Conservation (phyloP, 2,329 filamentous ascomycete genomes). For the Coleophoma eucalyptorum region DNA sequence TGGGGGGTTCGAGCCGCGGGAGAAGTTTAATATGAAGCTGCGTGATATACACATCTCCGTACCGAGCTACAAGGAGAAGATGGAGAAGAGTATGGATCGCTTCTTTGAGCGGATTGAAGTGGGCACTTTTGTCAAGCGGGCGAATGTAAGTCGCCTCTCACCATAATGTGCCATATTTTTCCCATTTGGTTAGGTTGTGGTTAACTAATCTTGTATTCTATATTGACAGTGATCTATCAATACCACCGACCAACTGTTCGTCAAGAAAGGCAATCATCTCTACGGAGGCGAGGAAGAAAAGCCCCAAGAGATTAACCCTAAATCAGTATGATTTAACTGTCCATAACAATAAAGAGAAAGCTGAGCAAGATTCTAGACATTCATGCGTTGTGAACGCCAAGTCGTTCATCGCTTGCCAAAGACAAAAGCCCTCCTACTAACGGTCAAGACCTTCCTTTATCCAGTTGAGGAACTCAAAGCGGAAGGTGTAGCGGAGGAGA, state of each 20-base stretch:
- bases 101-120: constrained; percentile 52
- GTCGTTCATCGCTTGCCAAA: constrained; percentile 54
- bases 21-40: constrained; percentile 49
- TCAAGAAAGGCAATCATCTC: constrained; percentile 36
- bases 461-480: constrained; percentile 48
- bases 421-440: constrained; percentile 52
- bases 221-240: constrained; percentile 36
- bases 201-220: no score
- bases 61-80: constrained; percentile 50
- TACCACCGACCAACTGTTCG: constrained; percentile 34
- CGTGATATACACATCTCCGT: constrained; percentile 55
- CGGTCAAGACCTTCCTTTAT: constrained; percentile 60
- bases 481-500: constrained; percentile 48
- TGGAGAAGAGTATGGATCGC: constrained; percentile 57
- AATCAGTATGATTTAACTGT: constrained; percentile 28
- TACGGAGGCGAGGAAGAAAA: constrained; percentile 29
- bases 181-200: no score
- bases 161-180: no score
- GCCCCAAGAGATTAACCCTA: constrained; percentile 36
- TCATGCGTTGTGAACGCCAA: constrained; percentile 55
- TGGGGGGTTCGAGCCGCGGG: constrained; percentile 49
- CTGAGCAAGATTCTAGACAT: constrained; percentile 25
- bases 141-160: constrained; percentile 34
- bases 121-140: constrained; percentile 50
- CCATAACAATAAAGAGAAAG: no score